A percentile compares a stretch with the other conserved stretches of the same genome.
Conservation (phyloP, 2,329 filamentous ascomycete species). For the Phialocephala subalpina region DNA sequence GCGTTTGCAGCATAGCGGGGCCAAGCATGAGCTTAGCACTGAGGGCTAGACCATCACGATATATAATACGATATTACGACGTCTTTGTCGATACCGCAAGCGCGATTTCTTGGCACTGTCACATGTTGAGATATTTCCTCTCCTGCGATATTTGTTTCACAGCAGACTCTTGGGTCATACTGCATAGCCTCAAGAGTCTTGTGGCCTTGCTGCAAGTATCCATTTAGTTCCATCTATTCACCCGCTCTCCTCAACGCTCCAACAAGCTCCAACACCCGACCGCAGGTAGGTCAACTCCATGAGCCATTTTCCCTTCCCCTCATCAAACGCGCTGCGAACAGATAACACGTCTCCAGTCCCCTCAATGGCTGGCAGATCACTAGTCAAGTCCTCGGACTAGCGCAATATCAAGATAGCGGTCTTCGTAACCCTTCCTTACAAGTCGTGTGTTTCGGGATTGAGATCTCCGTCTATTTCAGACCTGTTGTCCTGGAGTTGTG, state of each 20-base stretch:
- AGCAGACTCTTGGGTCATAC: not conserved
- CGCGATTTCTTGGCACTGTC: not conserved
- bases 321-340: slow-evolving; percentile 57
- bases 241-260: too few species aligned
- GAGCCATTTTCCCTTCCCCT: slow-evolving; percentile 1
- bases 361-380: slow-evolving; percentile 59
- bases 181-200: not conserved
- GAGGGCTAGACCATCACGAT: not conserved
- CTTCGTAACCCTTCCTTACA: slow-evolving; percentile 28
- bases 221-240: too few species aligned
- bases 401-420: slow-evolving; percentile 54
- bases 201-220: not conserved
- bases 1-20: slow-evolving; percentile 15
- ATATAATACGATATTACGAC: not conserved
- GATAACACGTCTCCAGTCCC: slow-evolving; percentile 56
- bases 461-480: slow-evolving; percentile 57
- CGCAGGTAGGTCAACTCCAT: not conserved
- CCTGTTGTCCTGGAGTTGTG: slow-evolving; percentile 58
- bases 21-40: not conserved
- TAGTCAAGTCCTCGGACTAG: slow-evolving; percentile 52
- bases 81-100: not conserved
- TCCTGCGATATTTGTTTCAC: not conserved
- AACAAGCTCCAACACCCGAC: not conserved
- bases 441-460: slow-evolving; percentile 36
- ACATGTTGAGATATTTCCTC: not conserved